These are phyloP conservation scores for Condylostoma magnum DNA, from an alignment of 169 alveolate species.

Conservation along the genomic window DNA sequence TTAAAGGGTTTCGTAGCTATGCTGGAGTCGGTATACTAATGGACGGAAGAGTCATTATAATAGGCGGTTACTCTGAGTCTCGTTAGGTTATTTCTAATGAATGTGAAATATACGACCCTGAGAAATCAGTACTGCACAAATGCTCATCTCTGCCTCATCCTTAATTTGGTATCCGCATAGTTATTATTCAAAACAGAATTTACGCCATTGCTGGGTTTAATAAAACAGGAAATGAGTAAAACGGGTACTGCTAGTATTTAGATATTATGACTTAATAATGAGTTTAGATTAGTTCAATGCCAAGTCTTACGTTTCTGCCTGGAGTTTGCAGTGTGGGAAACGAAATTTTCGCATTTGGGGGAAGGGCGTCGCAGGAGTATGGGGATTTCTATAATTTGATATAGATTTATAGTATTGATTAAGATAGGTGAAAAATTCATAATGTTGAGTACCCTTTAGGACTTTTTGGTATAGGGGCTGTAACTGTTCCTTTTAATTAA, in stretches of 20 bases:
- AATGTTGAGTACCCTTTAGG: constrained; percentile 24
- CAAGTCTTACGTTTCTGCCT: background rate
- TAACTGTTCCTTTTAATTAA: background rate
- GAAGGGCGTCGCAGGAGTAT: too few species aligned
- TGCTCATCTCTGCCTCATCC: background rate
- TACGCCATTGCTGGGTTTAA: constrained; percentile 25
- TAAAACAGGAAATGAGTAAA: background rate
- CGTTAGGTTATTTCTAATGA: too few species aligned
- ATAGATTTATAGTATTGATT: background rate
- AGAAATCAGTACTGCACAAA: too few species aligned
- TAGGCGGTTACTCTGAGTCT: too few species aligned
- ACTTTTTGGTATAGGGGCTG: background rate
- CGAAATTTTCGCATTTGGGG: constrained; percentile 5
- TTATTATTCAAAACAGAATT: background rate
- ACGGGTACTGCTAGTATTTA: background rate
- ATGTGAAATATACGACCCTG: too few species aligned
- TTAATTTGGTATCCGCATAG: background rate
- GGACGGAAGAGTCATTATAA: constrained; percentile 19
- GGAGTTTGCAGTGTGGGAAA: background rate
- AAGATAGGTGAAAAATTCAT: constrained; percentile 9
- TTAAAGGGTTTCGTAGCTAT: background rate
- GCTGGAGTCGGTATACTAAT: constrained; percentile 17
- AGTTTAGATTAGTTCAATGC: background rate
- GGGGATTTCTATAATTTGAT: too few species aligned
- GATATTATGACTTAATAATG: background rate